These are phyloP conservation scores for Pholiota molesta DNA, from an alignment of 768 basidiomycete genomes.

Conservation along the genomic window DNA sequence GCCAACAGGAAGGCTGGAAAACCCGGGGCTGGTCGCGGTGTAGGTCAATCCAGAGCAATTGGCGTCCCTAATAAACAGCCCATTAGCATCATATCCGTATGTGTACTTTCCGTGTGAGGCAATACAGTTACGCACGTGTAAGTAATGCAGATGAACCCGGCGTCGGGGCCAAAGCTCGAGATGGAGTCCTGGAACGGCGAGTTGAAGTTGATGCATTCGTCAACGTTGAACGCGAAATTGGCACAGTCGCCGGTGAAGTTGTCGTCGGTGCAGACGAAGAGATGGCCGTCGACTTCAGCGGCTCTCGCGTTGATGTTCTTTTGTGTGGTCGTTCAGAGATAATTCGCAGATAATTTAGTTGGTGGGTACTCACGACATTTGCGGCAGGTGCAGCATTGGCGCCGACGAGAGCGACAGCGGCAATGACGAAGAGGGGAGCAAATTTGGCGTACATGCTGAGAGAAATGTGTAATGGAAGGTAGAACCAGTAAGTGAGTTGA, in stretches of 20 bases:
- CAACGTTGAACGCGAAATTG: constrained; percentile 10
- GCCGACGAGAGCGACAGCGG: background rate
- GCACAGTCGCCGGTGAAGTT: constrained; percentile 9
- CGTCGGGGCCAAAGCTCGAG: constrained; percentile 11
- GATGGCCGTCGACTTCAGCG: constrained; percentile 5
- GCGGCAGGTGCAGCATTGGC: background rate
- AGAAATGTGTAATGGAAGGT: background rate
- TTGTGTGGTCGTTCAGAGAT: background rate
- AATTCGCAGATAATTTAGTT: background rate
- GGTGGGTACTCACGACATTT: background rate
- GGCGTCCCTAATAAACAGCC: background rate
- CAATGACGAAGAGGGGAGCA: background rate
- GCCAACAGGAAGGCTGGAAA: constrained; percentile 1
- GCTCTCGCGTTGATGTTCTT: background rate
- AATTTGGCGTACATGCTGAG: background rate
- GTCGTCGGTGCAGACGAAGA: constrained; percentile 11
- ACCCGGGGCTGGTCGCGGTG: constrained; percentile 1
- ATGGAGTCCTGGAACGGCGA: constrained; percentile 12
- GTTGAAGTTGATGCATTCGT: constrained; percentile 5
- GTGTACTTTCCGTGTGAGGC: background rate
- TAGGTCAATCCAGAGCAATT: constrained; percentile 7
- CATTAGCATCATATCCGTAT: background rate
- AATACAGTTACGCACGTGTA: background rate
- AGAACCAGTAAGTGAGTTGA: background rate
- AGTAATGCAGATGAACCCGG: constrained; percentile 8